Evolutionary conservation across 2,329 filamentous ascomycete genomes (phyloP).

Genomic region (Aspergillus glaucus): DNA sequence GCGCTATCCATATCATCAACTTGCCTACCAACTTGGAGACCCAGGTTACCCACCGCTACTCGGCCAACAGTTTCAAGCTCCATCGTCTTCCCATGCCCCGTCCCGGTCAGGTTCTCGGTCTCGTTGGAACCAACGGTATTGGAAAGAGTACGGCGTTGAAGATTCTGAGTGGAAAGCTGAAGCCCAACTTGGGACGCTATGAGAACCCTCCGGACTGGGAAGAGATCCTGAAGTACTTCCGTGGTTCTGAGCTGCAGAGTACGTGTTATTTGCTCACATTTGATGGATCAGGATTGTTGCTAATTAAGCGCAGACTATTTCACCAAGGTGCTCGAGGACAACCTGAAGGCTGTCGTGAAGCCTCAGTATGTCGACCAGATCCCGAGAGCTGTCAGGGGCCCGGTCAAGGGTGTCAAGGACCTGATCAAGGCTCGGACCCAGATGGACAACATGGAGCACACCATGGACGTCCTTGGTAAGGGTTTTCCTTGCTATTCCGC

Average conservation of each 20-base stretch:
- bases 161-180: constrained; percentile 96
- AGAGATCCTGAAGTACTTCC: constrained; percentile 96
- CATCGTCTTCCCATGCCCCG: constrained; percentile 94
- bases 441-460: constrained; percentile 73
- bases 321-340: constrained; percentile 93
- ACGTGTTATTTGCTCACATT: constrained; percentile 30
- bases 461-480: constrained; percentile 67
- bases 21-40: constrained; percentile 98
- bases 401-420: constrained; percentile 70
- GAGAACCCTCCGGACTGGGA: constrained; percentile 99
- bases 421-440: constrained; percentile 71
- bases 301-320: constrained; percentile 70
- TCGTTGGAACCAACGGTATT: constrained; percentile 99
- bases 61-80: constrained; percentile 99
- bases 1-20: constrained; percentile 99
- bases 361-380: constrained; percentile 99
- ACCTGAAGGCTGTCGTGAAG: constrained; percentile 96
- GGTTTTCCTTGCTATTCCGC: background rate
- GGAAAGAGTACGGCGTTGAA: constrained; percentile 99
- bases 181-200: constrained; percentile 91
- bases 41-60: constrained; percentile 96
- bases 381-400: constrained; percentile 78
- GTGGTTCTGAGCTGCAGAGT: constrained; percentile 96
- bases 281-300: constrained; percentile 2
- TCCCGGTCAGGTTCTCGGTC: constrained; percentile 87